These are phyloP conservation scores for Leptographium lundbergii DNA, from an alignment of 2,329 filamentous ascomycete genomes.

Conservation along the genomic window DNA sequence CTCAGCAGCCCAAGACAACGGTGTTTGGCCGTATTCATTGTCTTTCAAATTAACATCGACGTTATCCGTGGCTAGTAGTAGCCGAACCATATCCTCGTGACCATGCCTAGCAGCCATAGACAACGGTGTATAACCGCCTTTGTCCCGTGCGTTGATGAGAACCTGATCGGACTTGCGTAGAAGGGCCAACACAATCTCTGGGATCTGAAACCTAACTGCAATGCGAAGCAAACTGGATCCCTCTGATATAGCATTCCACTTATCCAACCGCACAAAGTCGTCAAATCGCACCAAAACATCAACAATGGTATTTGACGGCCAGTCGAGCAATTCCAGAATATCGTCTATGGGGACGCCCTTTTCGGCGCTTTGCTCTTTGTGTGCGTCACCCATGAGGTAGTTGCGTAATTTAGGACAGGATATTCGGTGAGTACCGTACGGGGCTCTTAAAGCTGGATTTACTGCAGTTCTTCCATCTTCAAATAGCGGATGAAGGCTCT, in stretches of 20 bases:
- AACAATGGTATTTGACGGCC: not conserved
- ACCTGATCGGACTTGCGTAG: not conserved
- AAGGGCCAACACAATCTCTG: not conserved
- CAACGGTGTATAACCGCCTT: not conserved
- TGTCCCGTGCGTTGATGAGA: not conserved
- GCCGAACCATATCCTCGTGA: too few species aligned
- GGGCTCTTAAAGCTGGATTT: not conserved
- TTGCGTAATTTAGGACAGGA: not conserved
- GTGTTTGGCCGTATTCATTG: too few species aligned
- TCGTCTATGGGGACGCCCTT: not conserved
- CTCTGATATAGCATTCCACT: too few species aligned
- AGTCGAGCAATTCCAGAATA: not conserved
- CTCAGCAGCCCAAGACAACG: too few species aligned
- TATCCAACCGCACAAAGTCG: too few species aligned
- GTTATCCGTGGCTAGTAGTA: too few species aligned
- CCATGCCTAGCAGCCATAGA: not conserved
- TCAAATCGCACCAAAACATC: not conserved
- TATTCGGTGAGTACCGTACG: too few species aligned
- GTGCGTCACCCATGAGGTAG: not conserved
- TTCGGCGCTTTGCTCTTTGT: not conserved
- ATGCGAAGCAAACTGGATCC: not conserved
- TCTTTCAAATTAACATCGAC: too few species aligned
- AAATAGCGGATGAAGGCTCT: not conserved
- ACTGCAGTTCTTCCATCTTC: not conserved
- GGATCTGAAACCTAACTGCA: not conserved